Evolutionary conservation across 345 rosid genomes (phyloP).

Genomic region (Gossypium longicalyx): DNA sequence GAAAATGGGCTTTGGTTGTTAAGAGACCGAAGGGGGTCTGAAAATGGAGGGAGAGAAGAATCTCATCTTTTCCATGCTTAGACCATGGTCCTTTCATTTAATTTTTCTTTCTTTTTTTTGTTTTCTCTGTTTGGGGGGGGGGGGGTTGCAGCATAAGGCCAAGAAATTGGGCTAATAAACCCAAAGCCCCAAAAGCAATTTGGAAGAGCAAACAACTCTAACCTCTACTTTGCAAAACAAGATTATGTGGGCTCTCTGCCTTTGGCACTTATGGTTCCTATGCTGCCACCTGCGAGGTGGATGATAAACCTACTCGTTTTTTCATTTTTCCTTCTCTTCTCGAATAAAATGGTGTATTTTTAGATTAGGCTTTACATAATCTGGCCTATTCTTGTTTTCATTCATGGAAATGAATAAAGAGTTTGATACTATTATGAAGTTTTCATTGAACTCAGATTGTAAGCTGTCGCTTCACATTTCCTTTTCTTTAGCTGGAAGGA

Average conservation of each 20-base stretch:
- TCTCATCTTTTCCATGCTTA: too few relatives aligned
- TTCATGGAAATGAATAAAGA: not conserved
- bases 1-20: constrained; percentile 1
- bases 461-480: not conserved
- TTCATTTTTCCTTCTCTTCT: not conserved
- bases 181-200: not conserved
- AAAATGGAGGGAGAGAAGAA: too few relatives aligned
- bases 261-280: not conserved
- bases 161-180: not conserved
- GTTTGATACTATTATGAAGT: not conserved
- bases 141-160: not conserved
- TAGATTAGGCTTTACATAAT: not conserved
- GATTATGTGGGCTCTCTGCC: not conserved
- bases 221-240: not conserved
- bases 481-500: not conserved
- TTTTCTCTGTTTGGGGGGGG: not conserved
- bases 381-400: not conserved
- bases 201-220: not conserved
- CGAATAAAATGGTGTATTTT: not conserved
- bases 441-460: not conserved
- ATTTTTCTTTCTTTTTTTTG: not conserved
- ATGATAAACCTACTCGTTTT: not conserved
- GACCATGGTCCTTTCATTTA: not conserved
- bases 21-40: not conserved
- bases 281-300: not conserved